These are phyloP conservation scores for Hebeloma cylindrosporum DNA, from an alignment of 768 basidiomycete species.

Conservation along the genomic window DNA sequence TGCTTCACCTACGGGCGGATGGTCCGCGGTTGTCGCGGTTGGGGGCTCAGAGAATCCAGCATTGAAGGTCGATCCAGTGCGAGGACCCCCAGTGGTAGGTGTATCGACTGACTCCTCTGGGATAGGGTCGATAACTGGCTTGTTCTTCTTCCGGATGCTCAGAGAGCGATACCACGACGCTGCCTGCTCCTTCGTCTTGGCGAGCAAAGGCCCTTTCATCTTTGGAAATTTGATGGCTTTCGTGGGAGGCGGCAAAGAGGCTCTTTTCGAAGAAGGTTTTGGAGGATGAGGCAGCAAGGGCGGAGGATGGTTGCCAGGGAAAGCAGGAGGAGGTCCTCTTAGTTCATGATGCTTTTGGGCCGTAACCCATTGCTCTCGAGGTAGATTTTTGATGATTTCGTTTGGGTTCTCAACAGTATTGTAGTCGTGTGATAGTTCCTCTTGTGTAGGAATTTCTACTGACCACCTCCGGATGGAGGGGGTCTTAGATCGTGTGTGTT, in stretches of 20 bases:
- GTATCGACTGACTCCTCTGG: slow-evolving; percentile 20
- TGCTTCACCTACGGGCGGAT: slow-evolving; percentile 9
- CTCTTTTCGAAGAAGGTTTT: slow-evolving; percentile 9
- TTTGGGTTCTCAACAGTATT: slow-evolving; percentile 22
- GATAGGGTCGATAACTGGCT: slow-evolving; percentile 33
- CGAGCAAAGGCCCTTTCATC: slow-evolving; percentile 22
- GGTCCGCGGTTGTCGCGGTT: slow-evolving; percentile 11
- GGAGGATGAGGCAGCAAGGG: slow-evolving; percentile 16
- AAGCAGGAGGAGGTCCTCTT: slow-evolving; percentile 10
- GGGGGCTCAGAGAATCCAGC: slow-evolving; percentile 11
- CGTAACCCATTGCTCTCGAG: slow-evolving; percentile 38
- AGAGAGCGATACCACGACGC: slow-evolving; percentile 42
- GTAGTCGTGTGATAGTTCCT: slow-evolving; percentile 27
- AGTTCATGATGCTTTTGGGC: slow-evolving; percentile 33
- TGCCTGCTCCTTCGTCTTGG: slow-evolving; percentile 34
- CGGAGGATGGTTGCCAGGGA: slow-evolving; percentile 6
- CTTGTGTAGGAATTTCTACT: slow-evolving; percentile 33
- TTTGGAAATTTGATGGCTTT: slow-evolving; percentile 25
- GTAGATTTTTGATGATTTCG: slow-evolving; percentile 19
- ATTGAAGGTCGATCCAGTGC: slow-evolving; percentile 7
- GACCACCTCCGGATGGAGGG: slow-evolving; percentile 24
- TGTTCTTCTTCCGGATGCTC: slow-evolving; percentile 35
- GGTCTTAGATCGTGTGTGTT: slow-evolving; percentile 7
- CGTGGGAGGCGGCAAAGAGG: slow-evolving; percentile 5
- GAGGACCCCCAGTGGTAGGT: slow-evolving; percentile 10